Evolutionary conservation across 495 filamentous ascomycete genomes (phyloP), one percentile per base, ranked within the genome.

Genomic region (Penicillium malachiteum): DNA sequence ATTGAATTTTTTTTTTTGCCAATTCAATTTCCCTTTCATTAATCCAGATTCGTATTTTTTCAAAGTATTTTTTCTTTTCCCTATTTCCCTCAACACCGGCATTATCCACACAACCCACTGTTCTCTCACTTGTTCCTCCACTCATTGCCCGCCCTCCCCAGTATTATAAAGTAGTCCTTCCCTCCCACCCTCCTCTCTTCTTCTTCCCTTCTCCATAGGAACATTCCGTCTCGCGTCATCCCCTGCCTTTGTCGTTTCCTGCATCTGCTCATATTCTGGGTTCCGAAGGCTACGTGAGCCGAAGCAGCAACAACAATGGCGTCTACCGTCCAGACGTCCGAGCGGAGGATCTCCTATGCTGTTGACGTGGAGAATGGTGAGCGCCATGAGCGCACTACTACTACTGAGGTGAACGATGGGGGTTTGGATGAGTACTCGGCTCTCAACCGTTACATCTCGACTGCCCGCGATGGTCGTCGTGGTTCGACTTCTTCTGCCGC

Each of bases 361-460:
- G 70, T 74, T 65, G 75, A 78, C 62, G 75, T 78, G 51, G 75
- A 78, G 63, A 78, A 78, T 63, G 75, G 75, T 64, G 74, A 76
- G 50, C 70, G 69, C 65, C 73, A 68, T 64, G 71, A 68, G 14
- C 47, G 47, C 38, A 26, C 50, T 12, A 35, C 50, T 12, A 35
- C 50, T 16, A 43, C 45, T 57, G 63, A 64, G 40, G 54, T 60
- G 48, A 58, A 56, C 52, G 70, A 72, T 34, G 71, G 71, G 43
- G 63, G 63, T 48, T 62, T 78, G 58, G 78, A 81, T 54, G 79
- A 82, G 58, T 82, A 82, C 64, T 71, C 72, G 40, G 78, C 78
- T 37, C 69, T 87, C 51, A 79, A 85, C 69, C 78, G 82, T 44
- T 87, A 85, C 71, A 86, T 87, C 66, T 86, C 84, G 52, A 84